phyloP scores from a whole-genome alignment of 257 asterid genomes.

The Anisodus tanguticus region DNA sequence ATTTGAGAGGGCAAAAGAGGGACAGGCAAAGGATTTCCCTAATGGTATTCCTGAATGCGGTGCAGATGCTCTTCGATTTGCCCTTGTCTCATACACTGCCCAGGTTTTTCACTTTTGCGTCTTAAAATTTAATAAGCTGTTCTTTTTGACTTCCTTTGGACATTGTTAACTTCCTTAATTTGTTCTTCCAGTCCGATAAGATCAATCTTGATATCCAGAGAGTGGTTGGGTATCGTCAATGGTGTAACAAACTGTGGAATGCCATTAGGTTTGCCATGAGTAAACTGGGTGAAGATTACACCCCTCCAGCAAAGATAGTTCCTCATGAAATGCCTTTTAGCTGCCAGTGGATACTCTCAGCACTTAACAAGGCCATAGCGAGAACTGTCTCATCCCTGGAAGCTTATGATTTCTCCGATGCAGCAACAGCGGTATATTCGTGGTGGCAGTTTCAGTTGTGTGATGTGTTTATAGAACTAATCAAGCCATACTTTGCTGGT shows the following conservation, averaged over 20 bases:
- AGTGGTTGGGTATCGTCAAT: conserved; percentile 88
- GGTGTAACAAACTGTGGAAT: conserved; percentile 97
- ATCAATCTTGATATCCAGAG: conserved; percentile 86
- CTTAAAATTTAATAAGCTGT: not conserved
- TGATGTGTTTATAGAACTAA: conserved; percentile 87
- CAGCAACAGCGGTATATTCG: conserved; percentile 73
- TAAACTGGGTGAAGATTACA: conserved; percentile 86
- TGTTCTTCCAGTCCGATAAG: conserved; percentile 70
- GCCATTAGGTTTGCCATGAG: conserved; percentile 87
- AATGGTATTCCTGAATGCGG: conserved; percentile 72
- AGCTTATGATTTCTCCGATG: conserved; percentile 77
- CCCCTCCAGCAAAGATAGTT: conserved; percentile 59
- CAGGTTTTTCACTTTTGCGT: conserved; percentile 52
- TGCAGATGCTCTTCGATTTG: conserved; percentile 90
- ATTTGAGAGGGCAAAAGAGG: conserved; percentile 74
- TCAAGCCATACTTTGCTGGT: conserved; percentile 76
- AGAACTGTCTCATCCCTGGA: conserved; percentile 67
- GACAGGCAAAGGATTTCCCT: conserved; percentile 83
- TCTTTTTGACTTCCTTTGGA: not conserved
- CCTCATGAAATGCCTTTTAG: conserved; percentile 72
- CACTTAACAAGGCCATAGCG: conserved; percentile 76
- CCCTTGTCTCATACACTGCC: conserved; percentile 84
- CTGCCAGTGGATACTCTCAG: conserved; percentile 95
- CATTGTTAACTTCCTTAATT: conserved; percentile 4
- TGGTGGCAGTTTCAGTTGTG: conserved; percentile 93